Evolutionary conservation across 176 grass and related monocot genomes (phyloP), one percentile per base, ranked within the genome.

Genomic region (Saccharum spontaneum): DNA sequence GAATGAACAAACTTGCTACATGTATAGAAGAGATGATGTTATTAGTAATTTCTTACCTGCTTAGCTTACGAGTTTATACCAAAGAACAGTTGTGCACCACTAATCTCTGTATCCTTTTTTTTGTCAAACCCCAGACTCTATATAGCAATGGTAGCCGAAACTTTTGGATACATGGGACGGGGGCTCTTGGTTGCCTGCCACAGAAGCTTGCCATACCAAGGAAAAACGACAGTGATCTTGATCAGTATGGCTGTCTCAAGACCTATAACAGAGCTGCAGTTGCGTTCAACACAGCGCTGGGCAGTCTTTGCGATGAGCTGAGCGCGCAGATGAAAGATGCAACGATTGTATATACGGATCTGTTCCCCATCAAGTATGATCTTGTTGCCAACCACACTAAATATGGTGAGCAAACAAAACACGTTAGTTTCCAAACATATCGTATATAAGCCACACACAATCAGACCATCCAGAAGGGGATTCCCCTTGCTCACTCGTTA

Each of bases 181-280:
- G 92, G 4, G 92, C 95, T 55, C 82, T 94, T 2, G 95, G 95
- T 8, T 97, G 95, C 79, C 90, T 97, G 76, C 95, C 95, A 63
- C 90, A 97, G 78, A 97, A 91, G 84, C 92, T 97, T n/a, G 44
- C 95, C 2, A 83, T 91, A 54, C 84, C 79, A 4, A 81, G 88
- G 41, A 89, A 91, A 67, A 84, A 91, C 2, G 66, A 91, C 70
- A 93, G 69, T 0, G 85, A 82, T 50, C 86, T 94, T 30, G 92
- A 97, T 67, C 65, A 46, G n/a, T 72, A 94, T 79, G 95, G 92
- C 50, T 97, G 95, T 55, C 90, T 94, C 26, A 86, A 49, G n/a
- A 73, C 84, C 26, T 97, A 91, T 65, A 97, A 97, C 76, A 85
- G 91, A 67, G 92, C 90, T 33, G 90, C 95, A 14, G 82, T 92